Evolutionary conservation across 176 grass and related monocot genomes (phyloP), one percentile per base, ranked within the genome.

Genomic region (Phyllostachys edulis): DNA sequence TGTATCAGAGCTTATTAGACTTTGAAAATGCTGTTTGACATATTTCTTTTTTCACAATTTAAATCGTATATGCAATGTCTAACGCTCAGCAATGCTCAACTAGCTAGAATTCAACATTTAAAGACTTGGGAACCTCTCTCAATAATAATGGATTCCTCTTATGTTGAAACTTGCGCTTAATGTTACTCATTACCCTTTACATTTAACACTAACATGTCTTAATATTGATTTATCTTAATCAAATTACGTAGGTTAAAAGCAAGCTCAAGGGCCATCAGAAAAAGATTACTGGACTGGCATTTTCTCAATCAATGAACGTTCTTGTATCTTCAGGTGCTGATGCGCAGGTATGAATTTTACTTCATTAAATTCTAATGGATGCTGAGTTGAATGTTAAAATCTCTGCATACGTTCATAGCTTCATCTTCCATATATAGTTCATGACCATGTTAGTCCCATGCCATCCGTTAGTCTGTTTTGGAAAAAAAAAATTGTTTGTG

Each of bases 181-280:
- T 63, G 27, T 27, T 29, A 34, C 39, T 56, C 26, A 20, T 80
- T 65, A 37, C 9, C 23, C 27, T 50, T 75, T 13, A 57, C 7
- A 44, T 47, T 69, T 56, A 81, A 37, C 17, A 15, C 27, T 29
- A 20, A 47, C 21, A 63, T 24, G 15, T 34, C 9, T 42, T 75
- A 32, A 12, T 60, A 9, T 13, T 78, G 34, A 79, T 75, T 38
- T 67, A 27, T 66, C 17, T 76, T 49, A 29, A 27, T 80, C 17
- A 54, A 34, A 62, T 14, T 46, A 41, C 81, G 41, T 63, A 95
- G 93, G 93, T 95, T 37, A 99, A 99, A 89, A 99, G 88, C 74
- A 99, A 99, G 84, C 90, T 99, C 54, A 99, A 96, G 82, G 93
- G 97, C 24, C 97, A 99, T 88, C 94, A 96, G 79, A 96, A 99